Evolutionary conservation across 2,329 filamentous ascomycete genomes (phyloP).

Genomic region (Curvularia eragrostidis): DNA sequence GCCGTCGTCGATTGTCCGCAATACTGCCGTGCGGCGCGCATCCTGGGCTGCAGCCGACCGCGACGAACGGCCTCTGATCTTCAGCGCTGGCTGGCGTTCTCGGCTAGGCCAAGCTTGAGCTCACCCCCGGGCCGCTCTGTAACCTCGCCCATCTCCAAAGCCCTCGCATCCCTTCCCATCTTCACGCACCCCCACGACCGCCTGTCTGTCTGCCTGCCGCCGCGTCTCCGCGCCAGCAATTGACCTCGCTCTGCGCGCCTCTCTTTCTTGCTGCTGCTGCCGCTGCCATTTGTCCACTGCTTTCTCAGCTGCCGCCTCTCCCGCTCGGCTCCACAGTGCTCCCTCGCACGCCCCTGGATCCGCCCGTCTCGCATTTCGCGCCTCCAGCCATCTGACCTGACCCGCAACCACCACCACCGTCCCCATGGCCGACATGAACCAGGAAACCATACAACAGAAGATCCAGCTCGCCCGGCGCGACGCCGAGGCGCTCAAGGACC

Average conservation of each 20-base stretch:
- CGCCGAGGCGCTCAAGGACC: constrained; percentile 96
- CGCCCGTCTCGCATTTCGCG: constrained; percentile 34
- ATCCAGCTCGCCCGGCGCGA: constrained; percentile 98
- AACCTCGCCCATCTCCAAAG: constrained; percentile 42
- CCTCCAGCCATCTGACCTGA: constrained; percentile 21
- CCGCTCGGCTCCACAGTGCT: constrained; percentile 35
- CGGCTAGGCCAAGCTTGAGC: constrained; percentile 40
- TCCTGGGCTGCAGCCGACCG: constrained; percentile 2
- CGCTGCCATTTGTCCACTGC: constrained; percentile 14
- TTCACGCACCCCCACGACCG: constrained; percentile 22
- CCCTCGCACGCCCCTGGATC: constrained; percentile 47
- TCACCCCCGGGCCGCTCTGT: constrained; percentile 36
- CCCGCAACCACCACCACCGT: constrained; percentile 15
- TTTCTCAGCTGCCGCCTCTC: constrained; percentile 21
- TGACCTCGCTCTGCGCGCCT: constrained; percentile 37
- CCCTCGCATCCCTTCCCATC: constrained; percentile 29
- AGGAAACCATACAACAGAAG: constrained; percentile 60
- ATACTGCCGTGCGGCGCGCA: not conserved
- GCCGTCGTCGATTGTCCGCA: not conserved
- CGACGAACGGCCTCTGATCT: constrained; percentile 25
- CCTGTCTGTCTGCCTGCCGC: constrained; percentile 10
- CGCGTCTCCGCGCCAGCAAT: constrained; percentile 35
- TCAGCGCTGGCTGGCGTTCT: constrained; percentile 32
- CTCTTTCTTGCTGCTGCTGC: constrained; percentile 28
- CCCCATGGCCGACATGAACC: constrained; percentile 58